Percentiles rank a stretch among this genome's conserved stretches.
phyloP scores from a whole-genome alignment of 345 rosid genomes.

The Rubroshorea leprosula region DNA sequence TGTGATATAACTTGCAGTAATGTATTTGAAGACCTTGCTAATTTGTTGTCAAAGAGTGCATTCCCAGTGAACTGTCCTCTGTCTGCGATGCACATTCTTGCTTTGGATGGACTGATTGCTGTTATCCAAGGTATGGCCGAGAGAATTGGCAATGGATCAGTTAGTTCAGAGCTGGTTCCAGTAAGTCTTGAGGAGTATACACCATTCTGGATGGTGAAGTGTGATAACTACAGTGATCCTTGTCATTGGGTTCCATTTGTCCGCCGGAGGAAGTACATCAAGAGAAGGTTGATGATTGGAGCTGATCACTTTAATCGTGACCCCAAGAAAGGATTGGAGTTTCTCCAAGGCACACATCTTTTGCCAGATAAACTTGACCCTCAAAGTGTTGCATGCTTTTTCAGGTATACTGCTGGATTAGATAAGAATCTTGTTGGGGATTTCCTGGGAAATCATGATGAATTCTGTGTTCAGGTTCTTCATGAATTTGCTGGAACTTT shows the following conservation, averaged over 20 bases:
- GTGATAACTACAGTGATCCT: conserved; percentile 79
- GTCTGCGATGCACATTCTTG: conserved; percentile 96
- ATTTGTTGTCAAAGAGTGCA: conserved; percentile 91
- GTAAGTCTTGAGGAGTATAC: conserved; percentile 82
- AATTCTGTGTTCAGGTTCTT: conserved; percentile 97
- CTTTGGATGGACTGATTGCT: conserved; percentile 92
- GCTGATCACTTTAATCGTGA: conserved; percentile 99
- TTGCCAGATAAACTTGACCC: conserved; percentile 98
- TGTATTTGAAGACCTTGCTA: conserved; percentile 95
- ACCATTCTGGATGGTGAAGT: conserved; percentile 97
- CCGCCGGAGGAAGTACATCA: conserved; percentile 83
- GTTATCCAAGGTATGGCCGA: conserved; percentile 99
- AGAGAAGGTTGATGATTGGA: conserved; percentile 97
- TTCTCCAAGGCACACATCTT: conserved; percentile 98
- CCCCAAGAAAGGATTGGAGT: conserved; percentile 96
- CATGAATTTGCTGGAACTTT: conserved; percentile 99
- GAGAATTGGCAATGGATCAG: conserved; percentile 71
- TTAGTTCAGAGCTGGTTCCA: conserved; percentile 59
- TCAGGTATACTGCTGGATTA: conserved; percentile 92
- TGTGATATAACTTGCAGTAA: conserved; percentile 98
- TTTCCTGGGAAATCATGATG: conserved; percentile 96
- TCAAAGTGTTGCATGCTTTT: conserved; percentile 98
- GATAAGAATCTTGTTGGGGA: conserved; percentile 99
- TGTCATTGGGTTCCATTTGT: conserved; percentile 90
- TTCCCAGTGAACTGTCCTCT: conserved; percentile 96